Conservation (phyloP, 2,329 filamentous ascomycete genomes). For the Beauveria scarabaeidicola region DNA sequence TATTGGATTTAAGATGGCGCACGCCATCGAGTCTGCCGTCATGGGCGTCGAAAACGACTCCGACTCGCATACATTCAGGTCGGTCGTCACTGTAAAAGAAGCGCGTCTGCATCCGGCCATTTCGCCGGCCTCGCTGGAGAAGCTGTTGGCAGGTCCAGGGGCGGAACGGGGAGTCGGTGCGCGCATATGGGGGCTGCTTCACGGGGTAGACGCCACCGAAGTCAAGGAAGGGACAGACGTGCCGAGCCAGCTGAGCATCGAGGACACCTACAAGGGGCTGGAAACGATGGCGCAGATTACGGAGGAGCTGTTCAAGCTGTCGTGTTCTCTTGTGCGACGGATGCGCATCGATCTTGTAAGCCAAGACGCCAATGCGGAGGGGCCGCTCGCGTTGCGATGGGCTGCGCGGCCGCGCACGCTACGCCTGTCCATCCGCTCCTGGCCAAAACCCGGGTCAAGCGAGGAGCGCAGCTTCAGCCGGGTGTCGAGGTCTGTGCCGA, state of each 20-base stretch:
- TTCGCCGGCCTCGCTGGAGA: constrained; percentile 56
- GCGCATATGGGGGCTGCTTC: constrained; percentile 68
- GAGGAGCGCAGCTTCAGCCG: constrained; percentile 55
- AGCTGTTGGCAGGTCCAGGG: constrained; percentile 61
- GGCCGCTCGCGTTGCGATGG: constrained; percentile 45
- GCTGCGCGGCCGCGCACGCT: constrained; percentile 73
- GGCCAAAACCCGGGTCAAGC: constrained; percentile 28
- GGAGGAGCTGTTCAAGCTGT: constrained; percentile 60
- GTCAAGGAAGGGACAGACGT: constrained; percentile 64
- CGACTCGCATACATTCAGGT: constrained; percentile 28
- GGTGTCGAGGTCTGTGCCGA: constrained; percentile 63
- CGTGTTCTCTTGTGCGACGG: constrained; percentile 61
- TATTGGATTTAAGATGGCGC: constrained; percentile 62
- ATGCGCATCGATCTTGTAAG: constrained; percentile 71
- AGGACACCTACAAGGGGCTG: constrained; percentile 77
- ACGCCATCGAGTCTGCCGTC: constrained; percentile 47
- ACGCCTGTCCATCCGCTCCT: constrained; percentile 67
- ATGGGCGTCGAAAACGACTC: constrained; percentile 23
- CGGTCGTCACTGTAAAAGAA: constrained; percentile 53
- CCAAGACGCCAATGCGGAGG: constrained; percentile 30
- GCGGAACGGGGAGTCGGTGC: constrained; percentile 61
- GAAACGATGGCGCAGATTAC: constrained; percentile 54
- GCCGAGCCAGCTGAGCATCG: constrained; percentile 86
- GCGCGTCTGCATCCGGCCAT: constrained; percentile 57
- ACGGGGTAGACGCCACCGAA: constrained; percentile 69